A percentile compares a stretch with the other conserved stretches of the same genome.
Evolutionary conservation across 192 early-diverging fungal genomes (phyloP).

Genomic region (Coemansia sp.): DNA sequence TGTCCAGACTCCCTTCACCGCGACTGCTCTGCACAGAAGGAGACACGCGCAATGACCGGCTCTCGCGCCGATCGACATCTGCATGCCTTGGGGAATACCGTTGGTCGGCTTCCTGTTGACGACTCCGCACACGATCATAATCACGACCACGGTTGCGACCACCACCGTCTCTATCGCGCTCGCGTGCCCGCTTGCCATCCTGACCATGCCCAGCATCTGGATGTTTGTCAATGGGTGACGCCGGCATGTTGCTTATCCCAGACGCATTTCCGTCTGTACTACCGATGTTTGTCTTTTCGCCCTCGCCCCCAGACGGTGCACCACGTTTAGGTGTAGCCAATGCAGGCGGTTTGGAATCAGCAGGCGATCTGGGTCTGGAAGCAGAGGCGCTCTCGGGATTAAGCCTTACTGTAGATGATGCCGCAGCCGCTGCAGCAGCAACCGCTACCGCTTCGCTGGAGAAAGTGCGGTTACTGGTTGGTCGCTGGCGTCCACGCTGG

Average conservation of each 20-base stretch:
- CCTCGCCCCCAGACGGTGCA: background rate
- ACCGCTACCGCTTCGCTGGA: slow-evolving; percentile 19
- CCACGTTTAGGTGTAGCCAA: background rate
- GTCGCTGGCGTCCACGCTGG: slow-evolving; percentile 13
- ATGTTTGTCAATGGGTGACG: background rate
- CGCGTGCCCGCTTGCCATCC: slow-evolving; percentile 6
- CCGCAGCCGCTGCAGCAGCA: slow-evolving; percentile 16
- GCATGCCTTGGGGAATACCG: background rate
- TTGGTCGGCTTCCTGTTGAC: slow-evolving; percentile 14
- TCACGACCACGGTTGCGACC: slow-evolving; percentile 13
- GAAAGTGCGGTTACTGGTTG: slow-evolving; percentile 11
- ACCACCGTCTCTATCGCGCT: slow-evolving; percentile 12
- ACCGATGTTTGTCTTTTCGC: background rate
- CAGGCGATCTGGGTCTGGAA: slow-evolving; percentile 7
- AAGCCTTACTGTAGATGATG: slow-evolving; percentile 11
- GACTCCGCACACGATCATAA: slow-evolving; percentile 12
- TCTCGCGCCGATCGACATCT: slow-evolving; percentile 27
- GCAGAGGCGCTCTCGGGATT: background rate
- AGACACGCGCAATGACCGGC: slow-evolving; percentile 27
- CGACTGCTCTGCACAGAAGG: slow-evolving; percentile 22
- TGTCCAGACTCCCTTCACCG: slow-evolving; percentile 10
- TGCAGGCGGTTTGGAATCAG: background rate
- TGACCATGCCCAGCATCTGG: slow-evolving; percentile 2
- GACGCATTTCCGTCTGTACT: background rate
- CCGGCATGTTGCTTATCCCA: background rate